Conservation (phyloP, 192 early-diverging fungal genomes). For the Kickxella alabastrina region DNA sequence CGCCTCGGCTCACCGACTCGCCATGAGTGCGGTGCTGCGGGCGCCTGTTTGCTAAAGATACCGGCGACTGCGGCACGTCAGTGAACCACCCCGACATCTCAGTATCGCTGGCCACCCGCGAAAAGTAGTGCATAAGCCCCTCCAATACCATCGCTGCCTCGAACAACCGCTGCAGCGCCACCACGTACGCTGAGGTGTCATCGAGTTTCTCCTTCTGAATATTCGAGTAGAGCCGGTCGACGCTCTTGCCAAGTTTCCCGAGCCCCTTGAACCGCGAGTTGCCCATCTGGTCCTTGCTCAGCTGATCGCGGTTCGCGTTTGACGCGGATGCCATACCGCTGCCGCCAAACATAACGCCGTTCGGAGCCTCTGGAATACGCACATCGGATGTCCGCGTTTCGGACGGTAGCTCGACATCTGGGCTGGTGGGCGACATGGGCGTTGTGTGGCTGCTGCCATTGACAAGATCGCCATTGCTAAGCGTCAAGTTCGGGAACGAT, state of each 20-base stretch:
- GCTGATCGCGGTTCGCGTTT: conserved; percentile 26
- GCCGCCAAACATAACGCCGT: conserved; percentile 11
- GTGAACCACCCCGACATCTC: conserved; percentile 49
- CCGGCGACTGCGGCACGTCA: conserved; percentile 40
- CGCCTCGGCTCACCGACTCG: conserved; percentile 11
- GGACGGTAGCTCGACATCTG: conserved; percentile 12
- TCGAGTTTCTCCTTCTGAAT: conserved; percentile 53
- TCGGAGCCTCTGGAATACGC: conserved; percentile 24
- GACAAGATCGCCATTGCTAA: conserved; percentile 35
- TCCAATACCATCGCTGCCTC: conserved; percentile 42
- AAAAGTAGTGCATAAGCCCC: conserved; percentile 38
- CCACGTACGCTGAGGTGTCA: conserved; percentile 39
- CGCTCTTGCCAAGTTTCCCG: conserved; percentile 51
- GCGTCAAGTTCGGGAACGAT: conserved; percentile 34
- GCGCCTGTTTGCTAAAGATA: conserved; percentile 25
- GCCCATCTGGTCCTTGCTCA: conserved; percentile 47
- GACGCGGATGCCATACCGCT: conserved; percentile 7
- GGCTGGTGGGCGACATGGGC: conserved; percentile 42
- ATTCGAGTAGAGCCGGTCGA: conserved; percentile 51
- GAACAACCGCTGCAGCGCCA: conserved; percentile 46
- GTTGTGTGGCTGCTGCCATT: background rate
- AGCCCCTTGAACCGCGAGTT: conserved; percentile 47
- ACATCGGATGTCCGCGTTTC: conserved; percentile 17
- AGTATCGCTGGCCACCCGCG: conserved; percentile 44
- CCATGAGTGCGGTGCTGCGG: conserved; percentile 20